Base-by-base conservation (phyloP, 805 yeast genomes). In the Hanseniaspora guilliermondii region DNA sequence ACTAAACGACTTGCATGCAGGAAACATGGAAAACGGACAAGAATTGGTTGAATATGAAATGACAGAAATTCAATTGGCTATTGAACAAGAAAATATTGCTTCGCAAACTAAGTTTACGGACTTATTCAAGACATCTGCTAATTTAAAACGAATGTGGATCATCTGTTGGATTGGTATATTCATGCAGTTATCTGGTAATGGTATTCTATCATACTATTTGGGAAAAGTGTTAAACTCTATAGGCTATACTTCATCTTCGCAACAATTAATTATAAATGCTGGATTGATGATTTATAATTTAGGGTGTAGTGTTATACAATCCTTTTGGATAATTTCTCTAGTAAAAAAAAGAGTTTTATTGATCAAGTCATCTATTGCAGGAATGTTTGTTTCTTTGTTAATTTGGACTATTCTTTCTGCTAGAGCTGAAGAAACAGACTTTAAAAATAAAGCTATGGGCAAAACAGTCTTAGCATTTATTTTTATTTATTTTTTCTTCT, bases 391-490 rank as follows among this genome's bases (percentile, higher is more conserved):
- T 16, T 59, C 68, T 45, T 73, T 65, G 60, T 62, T 70, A n/a
- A 66, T 73, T 46, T 73, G 76, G 73, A 76, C 79, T 0, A 59
- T 65, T 6, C 61, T 73, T 24, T 75, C 80, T 17, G 79, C 79
- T 1, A 59, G 70, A 40, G 73, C 72, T 62, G 73, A 70, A 57
- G 61, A 74, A 60, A 64, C 70, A 42, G 56, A 70, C 59, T 73
- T 71, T 58, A 62, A 67, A 55, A 68, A 75, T 53, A 73, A 72
- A 57, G 25, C 64, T 2, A 63, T 70, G 32, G 75, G 73, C 42
- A 66, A 67, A 54, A 80, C 77, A 56, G 77, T 74, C 27, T 68
- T 71, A 60, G 76, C 76, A 6, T 73, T 76, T 75, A 73, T 77
- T 47, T 76, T 75, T 70, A 60, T 76, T 36, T 74, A 67, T 70